Percentiles rank a stretch among this genome's conserved stretches.
These are phyloP conservation scores for Lactarius sp. DNA, from an alignment of 768 basidiomycete genomes.

Conservation along the genomic window DNA sequence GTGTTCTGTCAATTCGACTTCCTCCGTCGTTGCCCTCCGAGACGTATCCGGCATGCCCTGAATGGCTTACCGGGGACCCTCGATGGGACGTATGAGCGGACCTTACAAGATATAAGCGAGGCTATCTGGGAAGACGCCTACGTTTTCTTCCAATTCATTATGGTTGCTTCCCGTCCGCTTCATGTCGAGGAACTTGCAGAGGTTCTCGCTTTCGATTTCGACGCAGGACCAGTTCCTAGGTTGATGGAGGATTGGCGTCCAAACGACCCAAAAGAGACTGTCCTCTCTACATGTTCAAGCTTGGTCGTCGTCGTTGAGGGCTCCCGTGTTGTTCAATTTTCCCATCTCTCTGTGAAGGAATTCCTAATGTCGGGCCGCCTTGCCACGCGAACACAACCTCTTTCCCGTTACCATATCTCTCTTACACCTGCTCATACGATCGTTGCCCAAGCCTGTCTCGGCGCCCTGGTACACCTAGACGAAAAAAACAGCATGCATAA, in stretches of 20 bases:
- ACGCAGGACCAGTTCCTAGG: not conserved
- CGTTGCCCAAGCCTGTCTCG: no score
- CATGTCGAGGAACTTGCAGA: not conserved
- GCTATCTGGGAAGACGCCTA: not conserved
- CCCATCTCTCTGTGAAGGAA: no score
- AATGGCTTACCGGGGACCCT: not conserved
- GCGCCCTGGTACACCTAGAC: no score
- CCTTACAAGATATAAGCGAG: not conserved
- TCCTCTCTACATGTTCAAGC: not conserved
- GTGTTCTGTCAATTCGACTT: not conserved
- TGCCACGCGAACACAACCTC: no score
- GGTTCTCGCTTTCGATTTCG: not conserved
- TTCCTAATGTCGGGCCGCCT: no score
- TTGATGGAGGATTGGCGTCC: not conserved
- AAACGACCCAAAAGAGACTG: not conserved
- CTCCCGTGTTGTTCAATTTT: no score
- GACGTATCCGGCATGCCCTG: not conserved
- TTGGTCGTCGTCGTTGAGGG: not conserved
- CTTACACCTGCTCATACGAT: no score
- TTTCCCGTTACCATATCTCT: no score
- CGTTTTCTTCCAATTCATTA: not conserved
- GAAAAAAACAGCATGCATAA: no score
- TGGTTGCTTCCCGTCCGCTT: not conserved
- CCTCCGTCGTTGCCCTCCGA: not conserved
- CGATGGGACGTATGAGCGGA: not conserved